A percentile compares a stretch with the other conserved stretches of the same genome.
Evolutionary conservation across 495 filamentous ascomycete genomes (phyloP).

Genomic region (Penicillium lagena): DNA sequence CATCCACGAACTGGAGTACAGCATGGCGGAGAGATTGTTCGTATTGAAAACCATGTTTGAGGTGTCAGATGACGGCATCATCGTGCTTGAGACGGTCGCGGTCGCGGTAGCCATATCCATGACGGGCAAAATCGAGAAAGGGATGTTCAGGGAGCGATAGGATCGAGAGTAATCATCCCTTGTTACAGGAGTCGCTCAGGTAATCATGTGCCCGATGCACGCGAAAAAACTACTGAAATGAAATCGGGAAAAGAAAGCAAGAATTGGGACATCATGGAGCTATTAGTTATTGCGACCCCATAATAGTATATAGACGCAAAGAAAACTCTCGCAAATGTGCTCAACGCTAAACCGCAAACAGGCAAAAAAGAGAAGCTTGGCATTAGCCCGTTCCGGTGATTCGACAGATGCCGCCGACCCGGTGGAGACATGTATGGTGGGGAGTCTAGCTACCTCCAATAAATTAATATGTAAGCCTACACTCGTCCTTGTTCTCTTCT

Average conservation of each 20-base stretch:
- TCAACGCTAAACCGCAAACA: background rate
- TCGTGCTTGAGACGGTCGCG: slow-evolving; percentile 11
- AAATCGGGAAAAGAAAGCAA: background rate
- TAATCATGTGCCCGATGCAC: no score
- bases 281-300: no score
- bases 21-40: slow-evolving; percentile 56
- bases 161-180: no score
- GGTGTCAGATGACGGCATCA: slow-evolving; percentile 9
- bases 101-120: slow-evolving; percentile 6
- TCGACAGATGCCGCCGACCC: background rate
- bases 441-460: no score
- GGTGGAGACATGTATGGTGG: no score
- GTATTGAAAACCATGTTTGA: slow-evolving; percentile 52
- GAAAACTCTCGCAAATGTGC: slow-evolving; percentile 2
- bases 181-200: no score
- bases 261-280: no score
- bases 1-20: slow-evolving; percentile 70
- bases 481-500: no score
- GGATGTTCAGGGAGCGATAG: no score
- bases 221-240: no score
- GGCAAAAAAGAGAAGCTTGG: background rate
- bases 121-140: background rate
- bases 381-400: background rate
- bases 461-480: no score
- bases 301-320: background rate